A percentile compares a stretch with the other conserved stretches of the same genome.
phyloP scores from a whole-genome alignment of 345 rosid species.

The Syzygium jambos region DNA sequence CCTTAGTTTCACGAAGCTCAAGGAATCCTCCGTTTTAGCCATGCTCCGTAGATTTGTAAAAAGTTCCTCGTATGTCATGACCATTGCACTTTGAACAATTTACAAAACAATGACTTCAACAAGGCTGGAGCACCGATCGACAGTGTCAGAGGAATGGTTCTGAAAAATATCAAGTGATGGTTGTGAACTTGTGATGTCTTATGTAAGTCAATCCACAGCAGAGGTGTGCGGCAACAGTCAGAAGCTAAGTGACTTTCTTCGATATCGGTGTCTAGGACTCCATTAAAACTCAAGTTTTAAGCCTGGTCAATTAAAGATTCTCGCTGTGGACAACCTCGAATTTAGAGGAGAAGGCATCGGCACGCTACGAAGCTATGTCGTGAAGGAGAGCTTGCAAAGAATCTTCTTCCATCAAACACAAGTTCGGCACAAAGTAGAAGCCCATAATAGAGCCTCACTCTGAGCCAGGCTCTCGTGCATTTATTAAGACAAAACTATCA shows the following conservation, averaged over 20 bases:
- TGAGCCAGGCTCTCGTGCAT: not conserved
- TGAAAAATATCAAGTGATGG: not conserved
- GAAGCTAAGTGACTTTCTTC: not conserved
- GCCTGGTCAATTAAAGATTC: not conserved
- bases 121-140: not conserved
- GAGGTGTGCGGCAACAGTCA: not conserved
- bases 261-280: not conserved
- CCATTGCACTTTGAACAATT: no score
- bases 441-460: not conserved
- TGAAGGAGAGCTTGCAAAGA: not conserved
- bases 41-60: not conserved
- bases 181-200: not conserved
- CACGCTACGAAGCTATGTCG: not conserved
- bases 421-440: not conserved
- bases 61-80: not conserved
- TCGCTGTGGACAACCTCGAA: not conserved
- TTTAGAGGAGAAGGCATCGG: not conserved
- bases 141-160: not conserved
- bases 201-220: not conserved
- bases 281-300: not conserved
- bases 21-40: not conserved
- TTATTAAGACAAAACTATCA: not conserved
- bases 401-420: not conserved
- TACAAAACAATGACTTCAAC: no score
- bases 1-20: not conserved